These are phyloP conservation scores for Fistulina hepatica DNA, from an alignment of 1,284 basidiomycete genomes.

Conservation along the genomic window DNA sequence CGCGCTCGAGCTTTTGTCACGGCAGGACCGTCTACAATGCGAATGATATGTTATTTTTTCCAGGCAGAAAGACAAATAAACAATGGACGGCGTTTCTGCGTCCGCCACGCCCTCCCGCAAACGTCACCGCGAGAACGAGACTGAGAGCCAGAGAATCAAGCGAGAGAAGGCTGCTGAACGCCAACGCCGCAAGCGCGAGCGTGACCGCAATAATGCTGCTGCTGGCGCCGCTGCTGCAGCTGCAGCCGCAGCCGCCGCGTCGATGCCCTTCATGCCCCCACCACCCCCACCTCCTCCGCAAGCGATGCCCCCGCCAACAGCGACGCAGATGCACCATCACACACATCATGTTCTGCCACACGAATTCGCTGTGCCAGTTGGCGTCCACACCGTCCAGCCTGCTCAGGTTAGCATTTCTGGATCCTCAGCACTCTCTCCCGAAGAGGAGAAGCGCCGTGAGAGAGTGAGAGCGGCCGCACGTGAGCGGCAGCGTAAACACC, in stretches of 20 bases:
- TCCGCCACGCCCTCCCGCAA: too few relatives aligned
- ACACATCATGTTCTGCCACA: slow-evolving; percentile 12
- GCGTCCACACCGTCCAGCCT: slow-evolving; percentile 19
- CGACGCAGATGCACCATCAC: slow-evolving; percentile 12
- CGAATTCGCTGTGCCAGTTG: slow-evolving; percentile 16
- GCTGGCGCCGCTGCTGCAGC: slow-evolving; percentile 19
- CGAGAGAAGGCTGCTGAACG: slow-evolving; percentile 73
- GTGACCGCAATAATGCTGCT: slow-evolving; percentile 45
- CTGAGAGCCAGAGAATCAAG: slow-evolving; percentile 54
- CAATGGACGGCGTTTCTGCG: too few relatives aligned
- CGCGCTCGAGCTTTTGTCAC: too few relatives aligned
- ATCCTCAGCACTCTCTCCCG: slow-evolving; percentile 44
- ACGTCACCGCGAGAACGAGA: slow-evolving; percentile 59
- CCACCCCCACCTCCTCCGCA: too few relatives aligned
- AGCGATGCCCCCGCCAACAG: too few relatives aligned
- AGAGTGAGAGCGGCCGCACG: slow-evolving; percentile 60
- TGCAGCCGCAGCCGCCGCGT: slow-evolving; percentile 2
- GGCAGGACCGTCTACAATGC: too few relatives aligned
- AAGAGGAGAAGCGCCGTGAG: slow-evolving; percentile 54
- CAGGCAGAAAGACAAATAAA: too few relatives aligned
- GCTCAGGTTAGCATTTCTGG: too few relatives aligned
- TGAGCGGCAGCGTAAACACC: slow-evolving; percentile 70
- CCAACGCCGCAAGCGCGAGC: slow-evolving; percentile 66
- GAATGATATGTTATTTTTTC: too few relatives aligned
- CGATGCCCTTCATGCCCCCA: slow-evolving; percentile 5